Percentiles rank a stretch among this genome's conserved stretches.
Evolutionary conservation across 2,329 filamentous ascomycete species (phyloP).

Genomic region (Westerdykella ornata): DNA sequence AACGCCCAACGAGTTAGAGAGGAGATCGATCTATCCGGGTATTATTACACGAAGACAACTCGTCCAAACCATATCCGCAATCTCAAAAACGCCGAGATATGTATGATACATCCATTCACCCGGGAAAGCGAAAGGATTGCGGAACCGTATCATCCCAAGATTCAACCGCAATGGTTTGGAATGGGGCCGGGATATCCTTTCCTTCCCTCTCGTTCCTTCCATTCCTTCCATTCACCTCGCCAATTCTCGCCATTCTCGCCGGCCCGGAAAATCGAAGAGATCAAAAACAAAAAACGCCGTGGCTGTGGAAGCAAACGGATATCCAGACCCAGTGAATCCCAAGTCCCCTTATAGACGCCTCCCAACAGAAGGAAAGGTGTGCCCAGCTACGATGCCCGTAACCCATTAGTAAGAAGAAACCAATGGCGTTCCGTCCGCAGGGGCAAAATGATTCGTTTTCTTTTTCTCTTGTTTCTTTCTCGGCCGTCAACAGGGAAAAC

Average conservation of each 20-base stretch:
- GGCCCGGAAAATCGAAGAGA: constrained; percentile 9
- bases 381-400: constrained; percentile 3
- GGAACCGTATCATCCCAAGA: too few relatives aligned
- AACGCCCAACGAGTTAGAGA: too few relatives aligned
- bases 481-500: constrained; percentile 9
- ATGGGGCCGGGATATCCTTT: constrained; percentile 1
- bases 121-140: too few relatives aligned
- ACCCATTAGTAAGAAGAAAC: constrained; percentile 2
- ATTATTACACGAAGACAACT: neutral
- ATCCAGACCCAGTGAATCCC: constrained; percentile 3
- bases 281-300: constrained; percentile 16
- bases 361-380: neutral
- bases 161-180: neutral
- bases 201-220: too few relatives aligned
- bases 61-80: neutral
- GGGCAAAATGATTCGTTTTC: too few relatives aligned
- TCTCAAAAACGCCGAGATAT: neutral
- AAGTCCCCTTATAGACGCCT: too few relatives aligned
- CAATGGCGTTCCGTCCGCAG: too few relatives aligned
- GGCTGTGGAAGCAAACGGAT: constrained; percentile 13
- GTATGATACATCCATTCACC: too few relatives aligned
- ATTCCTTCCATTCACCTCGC: neutral
- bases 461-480: neutral
- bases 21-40: too few relatives aligned
- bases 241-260: neutral